A percentile compares a stretch with the other conserved stretches of the same genome.
phyloP scores from a whole-genome alignment of 805 yeast genomes.

The Kodamaea laetipori region DNA sequence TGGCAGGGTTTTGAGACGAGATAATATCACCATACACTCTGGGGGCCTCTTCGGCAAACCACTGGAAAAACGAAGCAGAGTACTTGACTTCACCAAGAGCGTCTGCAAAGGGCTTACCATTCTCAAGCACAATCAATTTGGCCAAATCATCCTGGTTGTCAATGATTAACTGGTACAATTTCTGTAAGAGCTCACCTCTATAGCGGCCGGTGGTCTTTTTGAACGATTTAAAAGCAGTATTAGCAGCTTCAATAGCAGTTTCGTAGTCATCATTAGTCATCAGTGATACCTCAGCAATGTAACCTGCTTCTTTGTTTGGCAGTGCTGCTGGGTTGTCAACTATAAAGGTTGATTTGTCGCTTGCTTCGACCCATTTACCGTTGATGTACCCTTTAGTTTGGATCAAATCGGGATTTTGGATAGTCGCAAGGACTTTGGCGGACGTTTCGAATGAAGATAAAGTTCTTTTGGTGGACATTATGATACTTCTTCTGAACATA shows the following conservation, averaged over 20 bases:
- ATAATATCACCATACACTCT: constrained; percentile 67
- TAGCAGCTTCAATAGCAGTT: constrained; percentile 59
- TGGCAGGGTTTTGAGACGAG: constrained; percentile 50
- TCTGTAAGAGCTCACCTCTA: constrained; percentile 54
- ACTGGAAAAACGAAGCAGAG: constrained; percentile 78
- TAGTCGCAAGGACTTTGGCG: constrained; percentile 15
- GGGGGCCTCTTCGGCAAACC: constrained; percentile 87
- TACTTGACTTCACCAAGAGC: constrained; percentile 70
- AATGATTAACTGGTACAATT: constrained; percentile 53
- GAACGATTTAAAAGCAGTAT: constrained; percentile 53
- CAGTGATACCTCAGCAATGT: constrained; percentile 58
- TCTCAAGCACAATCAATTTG: constrained; percentile 62
- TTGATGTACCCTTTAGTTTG: constrained; percentile 65
- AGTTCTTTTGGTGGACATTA: constrained; percentile 9
- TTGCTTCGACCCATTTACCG: constrained; percentile 68
- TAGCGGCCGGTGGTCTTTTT: constrained; percentile 56
- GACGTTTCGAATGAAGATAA: constrained; percentile 12
- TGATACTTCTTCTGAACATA: constrained; percentile 3
- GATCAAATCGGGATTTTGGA: constrained; percentile 53
- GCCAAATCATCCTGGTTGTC: constrained; percentile 69
- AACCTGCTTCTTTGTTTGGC: constrained; percentile 36
- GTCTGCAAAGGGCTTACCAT: constrained; percentile 73
- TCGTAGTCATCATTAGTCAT: constrained; percentile 50
- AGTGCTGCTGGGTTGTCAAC: constrained; percentile 76
- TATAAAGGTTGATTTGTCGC: constrained; percentile 50